Evolutionary conservation across 2,329 filamentous ascomycete species (phyloP).

Genomic region (Neopestalotiopsis sp.): DNA sequence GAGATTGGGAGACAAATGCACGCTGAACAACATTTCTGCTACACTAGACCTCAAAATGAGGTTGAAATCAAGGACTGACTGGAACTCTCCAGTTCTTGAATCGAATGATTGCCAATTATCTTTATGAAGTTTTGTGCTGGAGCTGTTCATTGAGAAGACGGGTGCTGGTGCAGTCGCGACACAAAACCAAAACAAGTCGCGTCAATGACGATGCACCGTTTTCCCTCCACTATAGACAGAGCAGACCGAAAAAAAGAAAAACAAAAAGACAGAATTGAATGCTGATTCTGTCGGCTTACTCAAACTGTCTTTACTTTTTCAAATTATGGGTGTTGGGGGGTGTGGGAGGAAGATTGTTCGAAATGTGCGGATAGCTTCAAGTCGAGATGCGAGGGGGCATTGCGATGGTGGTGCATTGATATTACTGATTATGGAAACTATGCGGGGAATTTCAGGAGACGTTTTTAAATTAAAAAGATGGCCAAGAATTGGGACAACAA

Average conservation of each 20-base stretch:
- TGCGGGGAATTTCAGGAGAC: not conserved
- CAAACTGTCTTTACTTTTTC: not conserved
- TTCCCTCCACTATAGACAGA: not conserved
- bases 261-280: not conserved
- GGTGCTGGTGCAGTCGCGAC: not conserved
- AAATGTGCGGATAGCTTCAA: constrained; percentile 37
- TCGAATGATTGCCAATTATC: not conserved
- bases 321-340: not conserved
- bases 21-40: not conserved
- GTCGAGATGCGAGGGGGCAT: constrained; percentile 19
- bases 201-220: not conserved
- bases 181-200: constrained; percentile 7
- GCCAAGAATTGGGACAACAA: not conserved
- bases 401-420: not conserved
- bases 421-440: not conserved
- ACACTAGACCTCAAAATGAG: not conserved
- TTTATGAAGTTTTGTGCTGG: not conserved
- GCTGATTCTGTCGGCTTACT: not conserved
- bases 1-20: not conserved
- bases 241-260: not conserved
- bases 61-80: not conserved
- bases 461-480: constrained; percentile 7
- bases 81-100: not conserved
- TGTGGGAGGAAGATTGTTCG: constrained; percentile 20
- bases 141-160: not conserved